These are phyloP conservation scores for Setomelanomma holmii DNA, from an alignment of 2,329 filamentous ascomycete species.

Conservation along the genomic window DNA sequence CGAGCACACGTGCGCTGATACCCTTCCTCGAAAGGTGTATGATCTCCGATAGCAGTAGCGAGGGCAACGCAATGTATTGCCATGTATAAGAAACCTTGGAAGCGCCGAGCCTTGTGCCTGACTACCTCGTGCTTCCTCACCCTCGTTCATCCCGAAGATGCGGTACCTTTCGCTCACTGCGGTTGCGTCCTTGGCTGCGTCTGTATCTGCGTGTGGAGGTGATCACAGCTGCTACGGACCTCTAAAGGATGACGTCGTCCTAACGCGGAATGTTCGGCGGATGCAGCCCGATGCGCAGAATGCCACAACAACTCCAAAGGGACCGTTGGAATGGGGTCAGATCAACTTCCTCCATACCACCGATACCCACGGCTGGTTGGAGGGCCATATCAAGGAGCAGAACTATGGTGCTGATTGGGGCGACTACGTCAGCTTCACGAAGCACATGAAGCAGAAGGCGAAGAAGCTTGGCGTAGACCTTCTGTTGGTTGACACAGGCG, in stretches of 20 bases:
- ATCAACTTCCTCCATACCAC: constrained; percentile 72
- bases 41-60: not conserved
- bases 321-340: constrained; percentile 66
- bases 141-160: constrained; percentile 14
- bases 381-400: constrained; percentile 66
- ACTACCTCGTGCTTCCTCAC: not conserved
- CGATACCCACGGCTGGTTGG: constrained; percentile 68
- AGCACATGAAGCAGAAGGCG: constrained; percentile 66
- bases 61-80: not conserved
- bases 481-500: constrained; percentile 66
- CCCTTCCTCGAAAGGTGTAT: not conserved
- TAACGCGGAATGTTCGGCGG: constrained; percentile 51
- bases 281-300: constrained; percentile 56
- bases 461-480: constrained; percentile 64
- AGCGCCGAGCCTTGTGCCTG: not conserved
- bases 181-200: constrained; percentile 12
- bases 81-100: too few relatives aligned
- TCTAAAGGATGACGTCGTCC: constrained; percentile 47
- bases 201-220: constrained; percentile 38
- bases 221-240: constrained; percentile 49
- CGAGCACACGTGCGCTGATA: constrained; percentile 18
- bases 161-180: constrained; percentile 8
- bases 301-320: constrained; percentile 45
- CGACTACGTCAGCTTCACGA: constrained; percentile 67
- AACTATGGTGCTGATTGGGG: constrained; percentile 73